A percentile compares a stretch with the other conserved stretches of the same genome.
phyloP scores from a whole-genome alignment of 805 yeast genomes.

The Cyberlindnera petersonii region DNA sequence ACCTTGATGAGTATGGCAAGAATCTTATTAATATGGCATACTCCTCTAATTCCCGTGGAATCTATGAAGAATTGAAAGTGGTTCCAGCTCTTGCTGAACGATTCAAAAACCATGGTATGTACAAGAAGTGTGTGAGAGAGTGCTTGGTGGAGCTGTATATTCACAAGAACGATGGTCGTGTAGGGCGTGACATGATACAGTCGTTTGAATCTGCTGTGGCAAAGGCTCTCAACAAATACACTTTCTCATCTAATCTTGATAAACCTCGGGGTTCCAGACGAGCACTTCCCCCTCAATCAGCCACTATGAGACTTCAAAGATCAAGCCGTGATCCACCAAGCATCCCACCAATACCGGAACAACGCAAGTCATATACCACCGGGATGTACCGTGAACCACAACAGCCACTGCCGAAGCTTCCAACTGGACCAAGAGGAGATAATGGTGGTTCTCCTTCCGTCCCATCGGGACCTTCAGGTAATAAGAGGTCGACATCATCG shows the following conservation, averaged over 20 bases:
- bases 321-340: no score
- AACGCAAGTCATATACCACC: no score
- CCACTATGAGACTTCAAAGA: no score
- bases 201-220: background rate
- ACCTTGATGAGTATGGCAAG: constrained; percentile 1
- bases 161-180: background rate
- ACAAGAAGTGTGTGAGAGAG: background rate
- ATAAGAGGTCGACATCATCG: no score
- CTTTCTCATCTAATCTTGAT: no score
- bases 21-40: background rate
- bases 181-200: background rate
- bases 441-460: no score
- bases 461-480: no score
- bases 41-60: background rate
- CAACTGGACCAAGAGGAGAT: no score
- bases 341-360: no score
- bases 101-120: background rate
- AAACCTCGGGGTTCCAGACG: no score
- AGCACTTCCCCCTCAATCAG: constrained; percentile 7
- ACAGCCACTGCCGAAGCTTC: no score
- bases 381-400: no score
- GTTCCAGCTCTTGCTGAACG: background rate
- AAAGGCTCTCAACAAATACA: background rate
- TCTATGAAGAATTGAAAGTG: background rate
- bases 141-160: background rate